These are phyloP conservation scores for Debaryomyces prosopidis DNA, from an alignment of 805 yeast genomes.

Conservation along the genomic window DNA sequence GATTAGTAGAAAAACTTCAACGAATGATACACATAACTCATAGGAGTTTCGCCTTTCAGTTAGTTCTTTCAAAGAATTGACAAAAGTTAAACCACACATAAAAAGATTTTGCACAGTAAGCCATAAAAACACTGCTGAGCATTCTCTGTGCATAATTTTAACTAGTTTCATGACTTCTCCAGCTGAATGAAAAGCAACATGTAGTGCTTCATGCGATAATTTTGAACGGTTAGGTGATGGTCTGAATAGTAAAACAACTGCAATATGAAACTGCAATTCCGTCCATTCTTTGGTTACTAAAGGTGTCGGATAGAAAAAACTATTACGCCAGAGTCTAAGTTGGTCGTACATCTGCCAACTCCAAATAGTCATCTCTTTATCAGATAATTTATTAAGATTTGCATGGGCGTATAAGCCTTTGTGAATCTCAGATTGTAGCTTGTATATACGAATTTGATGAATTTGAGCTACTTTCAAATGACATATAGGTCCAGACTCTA, in stretches of 20 bases:
- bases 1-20: slow-evolving; percentile 9
- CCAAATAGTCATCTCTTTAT: slow-evolving; percentile 8
- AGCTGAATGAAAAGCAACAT: slow-evolving; percentile 13
- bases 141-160: slow-evolving; percentile 12
- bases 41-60: slow-evolving; percentile 1
- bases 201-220: slow-evolving; percentile 10
- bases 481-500: slow-evolving; percentile 9
- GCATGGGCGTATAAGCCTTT: slow-evolving; percentile 7
- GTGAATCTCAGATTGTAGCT: slow-evolving; percentile 13
- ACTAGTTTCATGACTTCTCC: slow-evolving; percentile 13
- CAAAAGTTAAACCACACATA: slow-evolving; percentile 14
- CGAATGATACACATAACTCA: slow-evolving; percentile 9
- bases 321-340: slow-evolving; percentile 9
- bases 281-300: slow-evolving; percentile 13
- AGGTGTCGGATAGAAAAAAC: slow-evolving; percentile 8
- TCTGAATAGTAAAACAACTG: slow-evolving; percentile 11
- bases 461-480: slow-evolving; percentile 12
- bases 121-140: slow-evolving; percentile 13
- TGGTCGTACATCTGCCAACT: slow-evolving; percentile 15
- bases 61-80: slow-evolving; percentile 12
- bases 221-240: slow-evolving; percentile 12
- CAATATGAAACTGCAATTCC: slow-evolving; percentile 12
- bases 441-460: slow-evolving; percentile 8
- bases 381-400: not conserved
- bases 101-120: slow-evolving; percentile 13